Percentiles rank a stretch among this genome's conserved stretches.
phyloP scores from a whole-genome alignment of 352 stramenopile species.

The Pythium utonaiense region DNA sequence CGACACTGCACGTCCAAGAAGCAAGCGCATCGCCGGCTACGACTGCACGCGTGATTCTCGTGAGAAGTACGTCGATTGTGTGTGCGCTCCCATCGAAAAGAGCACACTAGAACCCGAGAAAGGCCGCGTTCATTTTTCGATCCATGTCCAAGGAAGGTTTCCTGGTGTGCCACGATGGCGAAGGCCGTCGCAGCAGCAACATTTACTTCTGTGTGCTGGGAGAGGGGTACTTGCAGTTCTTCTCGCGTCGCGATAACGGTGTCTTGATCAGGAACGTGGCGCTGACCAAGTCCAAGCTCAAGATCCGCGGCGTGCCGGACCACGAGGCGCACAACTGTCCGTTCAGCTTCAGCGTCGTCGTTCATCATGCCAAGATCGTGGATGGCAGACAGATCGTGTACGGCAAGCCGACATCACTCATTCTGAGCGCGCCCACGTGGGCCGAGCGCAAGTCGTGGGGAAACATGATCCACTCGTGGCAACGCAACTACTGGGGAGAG shows the following conservation, averaged over 20 bases:
- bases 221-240: slow-evolving; percentile 75
- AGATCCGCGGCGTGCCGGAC: slow-evolving; percentile 71
- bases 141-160: slow-evolving; percentile 86
- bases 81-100: neutral
- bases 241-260: slow-evolving; percentile 52
- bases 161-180: slow-evolving; percentile 67
- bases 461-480: slow-evolving; percentile 85
- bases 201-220: slow-evolving; percentile 82
- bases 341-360: slow-evolving; percentile 69
- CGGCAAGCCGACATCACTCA: slow-evolving; percentile 46
- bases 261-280: slow-evolving; percentile 61
- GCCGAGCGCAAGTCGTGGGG: slow-evolving; percentile 79
- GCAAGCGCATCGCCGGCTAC: neutral
- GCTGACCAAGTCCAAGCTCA: slow-evolving; percentile 73
- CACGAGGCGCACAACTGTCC: slow-evolving; percentile 65
- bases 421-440: slow-evolving; percentile 71
- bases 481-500: slow-evolving; percentile 85
- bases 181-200: slow-evolving; percentile 37
- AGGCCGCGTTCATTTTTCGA: no score
- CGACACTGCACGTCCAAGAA: neutral
- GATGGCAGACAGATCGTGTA: slow-evolving; percentile 63
- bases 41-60: neutral
- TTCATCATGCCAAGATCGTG: slow-evolving; percentile 71
- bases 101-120: slow-evolving; percentile 1
- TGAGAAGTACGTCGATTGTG: neutral